These are phyloP conservation scores for Scheffersomyces lignosus DNA, from an alignment of 805 yeast genomes.

Conservation along the genomic window DNA sequence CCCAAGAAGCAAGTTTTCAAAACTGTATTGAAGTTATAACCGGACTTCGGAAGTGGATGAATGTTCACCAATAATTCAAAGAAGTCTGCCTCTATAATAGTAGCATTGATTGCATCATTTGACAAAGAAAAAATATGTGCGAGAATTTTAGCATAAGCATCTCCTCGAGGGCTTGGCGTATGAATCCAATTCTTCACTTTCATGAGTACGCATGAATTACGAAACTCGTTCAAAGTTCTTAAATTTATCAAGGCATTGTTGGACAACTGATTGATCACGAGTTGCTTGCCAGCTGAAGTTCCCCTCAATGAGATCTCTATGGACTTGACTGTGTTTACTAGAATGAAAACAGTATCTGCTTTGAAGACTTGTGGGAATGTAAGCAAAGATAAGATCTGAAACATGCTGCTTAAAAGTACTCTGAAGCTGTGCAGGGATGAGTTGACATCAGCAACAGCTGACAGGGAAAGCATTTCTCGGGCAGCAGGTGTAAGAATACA, in stretches of 20 bases:
- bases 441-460: slow-evolving; percentile 7
- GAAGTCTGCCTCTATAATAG: slow-evolving; percentile 47
- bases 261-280: slow-evolving; percentile 58
- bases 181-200: slow-evolving; percentile 38
- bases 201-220: slow-evolving; percentile 35
- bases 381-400: slow-evolving; percentile 32
- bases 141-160: slow-evolving; percentile 31
- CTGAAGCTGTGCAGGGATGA: slow-evolving; percentile 26
- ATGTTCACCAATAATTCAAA: slow-evolving; percentile 53
- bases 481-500: slow-evolving; percentile 27
- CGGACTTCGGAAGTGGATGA: slow-evolving; percentile 47
- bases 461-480: slow-evolving; percentile 26
- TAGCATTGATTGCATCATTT: slow-evolving; percentile 29
- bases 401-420: slow-evolving; percentile 32
- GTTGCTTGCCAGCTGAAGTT: slow-evolving; percentile 34
- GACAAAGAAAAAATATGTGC: slow-evolving; percentile 36
- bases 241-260: slow-evolving; percentile 61
- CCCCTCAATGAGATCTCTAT: slow-evolving; percentile 69
- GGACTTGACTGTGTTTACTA: slow-evolving; percentile 61
- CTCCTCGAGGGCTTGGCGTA: slow-evolving; percentile 21
- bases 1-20: slow-evolving; percentile 50
- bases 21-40: slow-evolving; percentile 47
- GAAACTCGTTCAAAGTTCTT: slow-evolving; percentile 46
- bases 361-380: slow-evolving; percentile 40
- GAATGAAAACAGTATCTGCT: slow-evolving; percentile 34